Evolutionary conservation across 192 early-diverging fungal species (phyloP).

Genomic region (Backusella luteola): DNA sequence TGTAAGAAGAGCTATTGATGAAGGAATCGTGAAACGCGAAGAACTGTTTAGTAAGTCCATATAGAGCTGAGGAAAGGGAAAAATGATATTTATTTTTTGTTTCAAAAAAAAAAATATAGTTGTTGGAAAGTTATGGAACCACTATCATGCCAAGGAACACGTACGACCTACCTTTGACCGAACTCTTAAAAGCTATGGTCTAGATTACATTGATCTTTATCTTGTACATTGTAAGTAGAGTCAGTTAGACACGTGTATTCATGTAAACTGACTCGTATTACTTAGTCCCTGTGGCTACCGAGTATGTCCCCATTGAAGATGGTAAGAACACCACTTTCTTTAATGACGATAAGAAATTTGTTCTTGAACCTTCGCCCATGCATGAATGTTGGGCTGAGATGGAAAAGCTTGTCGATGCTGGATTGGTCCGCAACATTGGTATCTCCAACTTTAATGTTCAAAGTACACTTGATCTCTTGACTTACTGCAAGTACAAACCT

Average conservation of each 20-base stretch:
- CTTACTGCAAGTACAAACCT: constrained; percentile 58
- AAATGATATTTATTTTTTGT: neutral
- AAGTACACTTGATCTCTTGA: constrained; percentile 49
- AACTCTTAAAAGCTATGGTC: constrained; percentile 25
- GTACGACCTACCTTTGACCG: too few species aligned
- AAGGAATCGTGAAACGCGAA: constrained; percentile 51
- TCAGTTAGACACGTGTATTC: neutral
- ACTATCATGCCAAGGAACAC: too few species aligned
- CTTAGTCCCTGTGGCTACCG: constrained; percentile 26
- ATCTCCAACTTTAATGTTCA: constrained; percentile 64
- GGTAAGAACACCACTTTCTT: constrained; percentile 41
- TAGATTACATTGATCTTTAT: constrained; percentile 65
- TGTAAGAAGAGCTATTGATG: constrained; percentile 45
- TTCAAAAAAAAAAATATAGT: neutral
- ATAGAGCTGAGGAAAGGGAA: neutral
- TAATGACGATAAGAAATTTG: constrained; percentile 37
- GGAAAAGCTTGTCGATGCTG: constrained; percentile 65
- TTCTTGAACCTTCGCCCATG: constrained; percentile 44
- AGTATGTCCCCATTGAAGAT: constrained; percentile 44
- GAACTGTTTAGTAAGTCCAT: constrained; percentile 37
- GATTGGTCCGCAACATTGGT: constrained; percentile 59
- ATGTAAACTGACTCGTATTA: too few species aligned
- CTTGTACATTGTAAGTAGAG: constrained; percentile 57
- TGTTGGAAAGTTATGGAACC: constrained; percentile 20
- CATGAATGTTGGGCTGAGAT: constrained; percentile 68